Evolutionary conservation across 1,284 basidiomycete species (phyloP), one percentile per base, ranked within the genome.

Genomic region (Tilletia indica): DNA sequence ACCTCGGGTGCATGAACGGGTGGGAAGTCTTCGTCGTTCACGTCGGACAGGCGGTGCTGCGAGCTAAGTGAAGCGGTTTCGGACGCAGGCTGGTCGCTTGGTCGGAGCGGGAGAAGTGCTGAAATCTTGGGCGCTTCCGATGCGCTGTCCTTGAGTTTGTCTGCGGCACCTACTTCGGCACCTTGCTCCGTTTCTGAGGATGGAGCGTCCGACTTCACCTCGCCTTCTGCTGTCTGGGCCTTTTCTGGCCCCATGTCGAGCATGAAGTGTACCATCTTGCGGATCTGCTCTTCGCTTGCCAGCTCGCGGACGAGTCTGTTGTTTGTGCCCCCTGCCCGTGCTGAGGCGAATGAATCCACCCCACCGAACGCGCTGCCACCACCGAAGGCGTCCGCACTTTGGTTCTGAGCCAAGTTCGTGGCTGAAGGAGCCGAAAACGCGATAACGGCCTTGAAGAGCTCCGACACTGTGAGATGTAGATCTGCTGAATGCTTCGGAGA

Each of bases 391-490:
- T 69, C 68, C 21, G 48, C 31, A 14, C 70, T 61, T 89, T 83
- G 47, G 77, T 85, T 72, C 45, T 83, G 80, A 38, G 77, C 78
- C 72, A 81, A 86, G 80, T 49, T 86, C 78, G 90, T 90, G 2
- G 93, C 91, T 1, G 93, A 92, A 3, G 94, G 93, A 0, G 94
- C 92, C 21, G 94, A 93, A 86, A 98, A 92, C 34, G 94, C 92
- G 77, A 99, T 94, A 77, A 98, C 94, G 70, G 92, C 91, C 85
- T 97, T 97, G 81, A 99, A 89, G 68, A 98, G 89, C 75, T 99
- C 97, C 0, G 94, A 89, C 42, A 94, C 93, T 67, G 94, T 91
- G 38, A 90, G 89, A 85, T 99, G 96, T 72, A 92, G 89, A 74
- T 94, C 91, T 21, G 90, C 87, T 11, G 90, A 89, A 73, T 93